Evolutionary conservation across 2,329 filamentous ascomycete genomes (phyloP).

Genomic region (Pestalotiopsis sp.): DNA sequence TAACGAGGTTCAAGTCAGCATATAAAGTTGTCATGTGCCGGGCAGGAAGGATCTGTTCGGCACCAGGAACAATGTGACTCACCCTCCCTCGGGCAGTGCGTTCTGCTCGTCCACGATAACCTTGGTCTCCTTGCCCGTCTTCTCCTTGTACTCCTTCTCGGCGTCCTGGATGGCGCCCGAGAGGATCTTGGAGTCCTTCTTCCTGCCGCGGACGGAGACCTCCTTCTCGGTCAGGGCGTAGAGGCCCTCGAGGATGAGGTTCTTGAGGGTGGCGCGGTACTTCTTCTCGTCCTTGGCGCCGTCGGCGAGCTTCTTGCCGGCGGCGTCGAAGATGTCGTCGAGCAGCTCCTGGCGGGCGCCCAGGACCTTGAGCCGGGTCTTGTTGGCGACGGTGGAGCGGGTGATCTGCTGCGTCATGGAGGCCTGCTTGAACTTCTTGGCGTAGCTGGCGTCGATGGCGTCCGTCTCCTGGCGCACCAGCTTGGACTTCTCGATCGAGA

Average conservation of each 20-base stretch:
- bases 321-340: conserved; percentile 84
- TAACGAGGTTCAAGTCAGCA: conserved; percentile 3
- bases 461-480: conserved; percentile 94
- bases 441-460: conserved; percentile 88
- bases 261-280: conserved; percentile 78
- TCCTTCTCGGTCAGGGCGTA: conserved; percentile 85
- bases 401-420: conserved; percentile 99
- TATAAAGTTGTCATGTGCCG: neutral
- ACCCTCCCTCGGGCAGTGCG: conserved; percentile 81
- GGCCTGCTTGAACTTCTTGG: conserved; percentile 99
- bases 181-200: conserved; percentile 75
- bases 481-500: conserved; percentile 98
- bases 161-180: conserved; percentile 81
- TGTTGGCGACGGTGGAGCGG: conserved; percentile 93
- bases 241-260: conserved; percentile 83
- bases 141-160: conserved; percentile 81
- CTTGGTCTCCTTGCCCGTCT: conserved; percentile 68
- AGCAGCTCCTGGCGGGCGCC: conserved; percentile 87
- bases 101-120: conserved; percentile 78
- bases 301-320: conserved; percentile 69
- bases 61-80: conserved; percentile 42
- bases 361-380: conserved; percentile 88
- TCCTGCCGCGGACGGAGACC: conserved; percentile 73
- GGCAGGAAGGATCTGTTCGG: neutral
- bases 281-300: conserved; percentile 70